Conservation (phyloP, 164 flowering plant genomes). For the Santalum album region DNA sequence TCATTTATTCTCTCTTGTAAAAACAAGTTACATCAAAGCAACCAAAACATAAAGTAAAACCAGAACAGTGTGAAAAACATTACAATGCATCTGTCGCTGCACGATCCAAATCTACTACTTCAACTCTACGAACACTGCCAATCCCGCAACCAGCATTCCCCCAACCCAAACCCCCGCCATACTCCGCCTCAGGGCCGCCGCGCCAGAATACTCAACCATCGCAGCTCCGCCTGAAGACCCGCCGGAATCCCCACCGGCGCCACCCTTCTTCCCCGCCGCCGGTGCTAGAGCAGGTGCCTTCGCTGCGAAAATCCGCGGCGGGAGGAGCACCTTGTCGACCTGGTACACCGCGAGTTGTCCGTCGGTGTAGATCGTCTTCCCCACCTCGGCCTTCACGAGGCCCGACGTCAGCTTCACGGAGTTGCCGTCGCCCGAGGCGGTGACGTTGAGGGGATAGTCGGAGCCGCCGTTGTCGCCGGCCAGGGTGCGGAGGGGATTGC, state of each 20-base stretch:
- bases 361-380: not conserved
- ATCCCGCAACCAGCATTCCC: too few species aligned
- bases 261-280: not conserved
- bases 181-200: too few species aligned
- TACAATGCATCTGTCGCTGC: too few species aligned
- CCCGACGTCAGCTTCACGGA: not conserved
- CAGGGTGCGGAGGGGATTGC: not conserved
- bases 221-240: too few species aligned
- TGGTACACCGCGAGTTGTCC: conserved; percentile 1
- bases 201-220: too few species aligned
- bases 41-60: too few species aligned
- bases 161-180: too few species aligned
- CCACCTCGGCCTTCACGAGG: not conserved
- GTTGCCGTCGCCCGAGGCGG: not conserved
- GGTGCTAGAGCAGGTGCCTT: not conserved
- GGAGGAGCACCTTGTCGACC: not conserved
- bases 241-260: not conserved
- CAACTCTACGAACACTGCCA: too few species aligned
- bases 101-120: too few species aligned
- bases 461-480: not conserved
- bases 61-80: too few species aligned
- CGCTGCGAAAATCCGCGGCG: not conserved
- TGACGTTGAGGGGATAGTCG: not conserved
- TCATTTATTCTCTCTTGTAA: too few species aligned
- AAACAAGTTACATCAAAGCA: too few species aligned